Percentiles rank a stretch among this genome's conserved stretches.
Conservation (phyloP, 495 filamentous ascomycete genomes). For the Aspergillus affinis region DNA sequence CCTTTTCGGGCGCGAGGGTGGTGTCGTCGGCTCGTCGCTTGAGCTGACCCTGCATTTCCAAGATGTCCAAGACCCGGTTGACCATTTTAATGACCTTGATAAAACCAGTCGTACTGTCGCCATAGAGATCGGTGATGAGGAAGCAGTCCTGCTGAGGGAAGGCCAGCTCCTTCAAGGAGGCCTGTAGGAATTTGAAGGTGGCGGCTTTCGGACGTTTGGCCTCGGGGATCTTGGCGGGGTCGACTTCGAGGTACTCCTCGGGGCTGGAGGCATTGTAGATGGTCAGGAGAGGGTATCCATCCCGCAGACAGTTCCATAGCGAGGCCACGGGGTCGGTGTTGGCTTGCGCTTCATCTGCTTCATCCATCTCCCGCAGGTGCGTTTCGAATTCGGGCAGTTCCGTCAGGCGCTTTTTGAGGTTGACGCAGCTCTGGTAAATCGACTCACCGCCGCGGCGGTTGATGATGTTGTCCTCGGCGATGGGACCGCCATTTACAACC, state of each 20-base stretch:
- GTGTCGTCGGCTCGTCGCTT: conserved; percentile 49
- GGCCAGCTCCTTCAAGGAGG: conserved; percentile 67
- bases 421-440: conserved; percentile 91
- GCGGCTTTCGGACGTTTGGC: conserved; percentile 68
- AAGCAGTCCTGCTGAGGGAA: conserved; percentile 83
- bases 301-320: conserved; percentile 83
- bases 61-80: conserved; percentile 84
- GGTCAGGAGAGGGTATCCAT: conserved; percentile 79
- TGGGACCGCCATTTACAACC: conserved; percentile 51
- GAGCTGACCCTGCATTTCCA: conserved; percentile 71
- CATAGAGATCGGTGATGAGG: conserved; percentile 86
- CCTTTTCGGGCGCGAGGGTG: conserved; percentile 43
- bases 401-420: conserved; percentile 73
- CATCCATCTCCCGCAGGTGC: conserved; percentile 63
- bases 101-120: conserved; percentile 93
- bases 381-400: conserved; percentile 80
- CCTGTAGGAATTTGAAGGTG: conserved; percentile 69
- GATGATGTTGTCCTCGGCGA: conserved; percentile 87
- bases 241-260: conserved; percentile 59
- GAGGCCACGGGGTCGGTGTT: conserved; percentile 83
- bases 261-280: conserved; percentile 86
- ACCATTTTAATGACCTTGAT: conserved; percentile 90
- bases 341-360: conserved; percentile 56
- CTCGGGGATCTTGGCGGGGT: conserved; percentile 57
- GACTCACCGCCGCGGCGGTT: conserved; percentile 91